Evolutionary conservation across 108 stramenopile genomes (phyloP), one percentile per base, ranked within the genome.

Genomic region (Schizochytrium sp.): DNA sequence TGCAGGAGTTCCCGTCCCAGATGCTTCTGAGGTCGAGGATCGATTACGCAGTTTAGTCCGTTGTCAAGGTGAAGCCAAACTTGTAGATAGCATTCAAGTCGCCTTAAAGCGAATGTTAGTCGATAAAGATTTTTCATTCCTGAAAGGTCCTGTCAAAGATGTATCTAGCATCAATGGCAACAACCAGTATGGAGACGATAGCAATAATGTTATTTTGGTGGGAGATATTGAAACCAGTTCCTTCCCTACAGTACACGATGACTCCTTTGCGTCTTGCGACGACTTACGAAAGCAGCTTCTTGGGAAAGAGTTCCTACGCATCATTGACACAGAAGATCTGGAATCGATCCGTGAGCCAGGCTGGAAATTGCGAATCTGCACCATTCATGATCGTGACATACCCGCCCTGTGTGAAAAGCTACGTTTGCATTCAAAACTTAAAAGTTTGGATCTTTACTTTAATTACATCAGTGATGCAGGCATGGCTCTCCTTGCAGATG

Each of bases 321-420:
- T 83, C 10, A 83, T 83, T 83, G 76, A 83, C 53, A 53, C 50
- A 10, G 64, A 69, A 2, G 64, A 69, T 44, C 42, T 44, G 19
- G 55, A 40, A 47, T 47, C 76, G 10, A 5, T 55, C 15, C 0
- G 5, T n/a, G 5, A 56, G 0, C 10, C 47, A 53, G 40, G 8
- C 5, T 83, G 76, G 76, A 40, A 17, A 10, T 28, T 83, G 5
- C 76, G 76, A 5, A 49, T 83, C 28, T 83, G 76, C 28, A 83
- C 76, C 7, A 83, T 83, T 55, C 76, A 83, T 28, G 76, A 83
- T 28, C 76, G 76, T 12, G 76, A 83, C 55, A 40, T 83, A n/a
- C 50, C 47, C 10, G 50, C 76, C 0, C 53, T 83, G 28, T 40
- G 76, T 42, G 47, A 10, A 5, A 49, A 83, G 76, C 47, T 83